Evolutionary conservation across 2,329 filamentous ascomycete genomes (phyloP), one percentile per base, ranked within the genome.

Genomic region (Tolypocladium cylindrosporum): DNA sequence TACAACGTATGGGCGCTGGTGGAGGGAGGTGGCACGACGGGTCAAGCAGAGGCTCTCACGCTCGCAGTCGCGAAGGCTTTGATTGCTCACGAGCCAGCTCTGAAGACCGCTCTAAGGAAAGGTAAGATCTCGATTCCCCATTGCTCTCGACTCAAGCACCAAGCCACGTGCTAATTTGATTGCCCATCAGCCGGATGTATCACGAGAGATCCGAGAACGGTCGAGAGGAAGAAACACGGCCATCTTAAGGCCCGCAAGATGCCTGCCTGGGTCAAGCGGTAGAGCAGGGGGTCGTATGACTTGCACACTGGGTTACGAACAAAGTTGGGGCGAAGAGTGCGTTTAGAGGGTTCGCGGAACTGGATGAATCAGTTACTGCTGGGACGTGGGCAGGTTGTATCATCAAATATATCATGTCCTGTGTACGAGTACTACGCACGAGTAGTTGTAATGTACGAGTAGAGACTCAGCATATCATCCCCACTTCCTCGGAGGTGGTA

Each of bases 161-260:
- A 16, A 19, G 5, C 31, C 51, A 53, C 13, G 43, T n/a, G 54
- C 55, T 57, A 55, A 53, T 34, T 55, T 55, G 52, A 58, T 61
- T 57, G 55, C 59, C 61, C 62, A 69, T 68, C 73, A 99, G 94
- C 93, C 71, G 95, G 95, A 62, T 91, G 89, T 73, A 84, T 99
- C 63, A 95, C 92, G 56, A 88, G 93, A 69, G 93, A 99, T 77
- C 84, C 87, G 59, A 91, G 93, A 77, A 86, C 81, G 69, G 95
- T 99, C 65, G 94, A 99, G 78, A 93, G 94, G 73, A 99, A 99
- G 87, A 97, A 99, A 84, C 85, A 91, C 58, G 95, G 94, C 66
- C 90, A 91, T 69, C 75, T 96, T 77, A 99, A 99, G 83, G 93
- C 94, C 59, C 89, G 94, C 76, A 99, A 99, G 86, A 95, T 89